phyloP scores from a whole-genome alignment of 495 filamentous ascomycete species.

The Lentithecium fluviatile region DNA sequence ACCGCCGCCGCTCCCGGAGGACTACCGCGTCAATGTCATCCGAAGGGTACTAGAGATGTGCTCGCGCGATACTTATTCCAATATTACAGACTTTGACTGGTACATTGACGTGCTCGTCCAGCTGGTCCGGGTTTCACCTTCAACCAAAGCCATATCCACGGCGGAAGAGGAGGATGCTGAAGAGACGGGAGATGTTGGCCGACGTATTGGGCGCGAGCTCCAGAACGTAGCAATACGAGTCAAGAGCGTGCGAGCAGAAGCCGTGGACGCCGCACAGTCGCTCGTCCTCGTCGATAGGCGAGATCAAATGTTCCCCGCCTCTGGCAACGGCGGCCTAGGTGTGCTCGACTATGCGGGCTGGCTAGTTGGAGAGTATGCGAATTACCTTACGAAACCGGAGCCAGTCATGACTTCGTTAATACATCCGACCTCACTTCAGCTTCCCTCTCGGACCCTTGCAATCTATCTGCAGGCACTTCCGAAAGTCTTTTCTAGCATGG shows the following conservation, averaged over 20 bases:
- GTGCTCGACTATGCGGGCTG: slow-evolving; percentile 73
- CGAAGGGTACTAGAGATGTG: slow-evolving; percentile 83
- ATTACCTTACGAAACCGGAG: slow-evolving; percentile 61
- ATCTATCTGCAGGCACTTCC: slow-evolving; percentile 82
- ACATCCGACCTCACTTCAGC: slow-evolving; percentile 58
- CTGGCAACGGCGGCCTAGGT: slow-evolving; percentile 53
- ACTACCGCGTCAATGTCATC: slow-evolving; percentile 78
- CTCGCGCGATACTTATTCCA: slow-evolving; percentile 81
- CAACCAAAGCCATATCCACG: slow-evolving; percentile 26
- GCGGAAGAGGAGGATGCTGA: slow-evolving; percentile 27
- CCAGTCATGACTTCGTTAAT: slow-evolving; percentile 70
- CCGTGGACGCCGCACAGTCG: slow-evolving; percentile 77
- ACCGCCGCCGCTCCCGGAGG: slow-evolving; percentile 62
- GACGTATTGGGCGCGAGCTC: slow-evolving; percentile 77
- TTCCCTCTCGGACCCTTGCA: slow-evolving; percentile 63
- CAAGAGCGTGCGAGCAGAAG: slow-evolving; percentile 69
- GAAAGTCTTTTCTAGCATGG: slow-evolving; percentile 74
- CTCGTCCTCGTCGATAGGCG: slow-evolving; percentile 58
- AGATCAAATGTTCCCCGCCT: slow-evolving; percentile 48
- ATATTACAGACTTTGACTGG: slow-evolving; percentile 91
- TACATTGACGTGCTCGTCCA: slow-evolving; percentile 84
- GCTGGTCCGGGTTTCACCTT: slow-evolving; percentile 67
- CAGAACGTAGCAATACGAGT: slow-evolving; percentile 92
- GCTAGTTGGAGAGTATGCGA: slow-evolving; percentile 84
- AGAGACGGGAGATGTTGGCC: slow-evolving; percentile 54